Evolutionary conservation across 345 rosid genomes (phyloP).

Genomic region (Cochlearia excelsa): DNA sequence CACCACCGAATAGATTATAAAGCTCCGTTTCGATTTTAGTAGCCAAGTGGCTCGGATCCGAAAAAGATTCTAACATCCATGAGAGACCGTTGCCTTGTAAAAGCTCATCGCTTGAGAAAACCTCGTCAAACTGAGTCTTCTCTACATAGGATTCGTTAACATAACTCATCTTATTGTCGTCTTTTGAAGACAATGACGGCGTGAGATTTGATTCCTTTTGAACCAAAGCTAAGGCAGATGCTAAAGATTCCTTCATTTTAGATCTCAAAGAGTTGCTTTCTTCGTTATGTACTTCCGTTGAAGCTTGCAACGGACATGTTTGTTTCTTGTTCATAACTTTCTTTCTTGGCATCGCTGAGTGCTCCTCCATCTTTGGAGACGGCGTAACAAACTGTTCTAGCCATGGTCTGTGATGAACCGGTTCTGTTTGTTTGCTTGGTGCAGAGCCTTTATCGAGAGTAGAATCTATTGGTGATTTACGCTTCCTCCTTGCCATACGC

Average conservation of each 20-base stretch:
- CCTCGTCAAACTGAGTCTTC: slow-evolving; percentile 41
- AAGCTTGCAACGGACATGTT: slow-evolving; percentile 34
- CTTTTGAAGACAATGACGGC: slow-evolving; percentile 14
- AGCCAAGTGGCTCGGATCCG: slow-evolving; percentile 61
- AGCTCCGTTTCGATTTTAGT: slow-evolving; percentile 72
- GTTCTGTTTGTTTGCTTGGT: slow-evolving; percentile 53
- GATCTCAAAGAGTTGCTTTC: slow-evolving; percentile 66
- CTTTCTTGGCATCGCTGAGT: slow-evolving; percentile 39
- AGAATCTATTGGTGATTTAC: slow-evolving; percentile 53
- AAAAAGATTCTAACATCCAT: slow-evolving; percentile 70
- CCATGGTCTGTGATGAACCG: slow-evolving; percentile 84
- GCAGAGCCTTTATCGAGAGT: slow-evolving; percentile 30
- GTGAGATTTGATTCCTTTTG: slow-evolving; percentile 32
- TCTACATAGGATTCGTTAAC: slow-evolving; percentile 38
- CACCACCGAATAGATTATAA: slow-evolving; percentile 83
- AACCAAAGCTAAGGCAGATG: slow-evolving; percentile 78
- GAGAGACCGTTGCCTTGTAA: slow-evolving; percentile 92
- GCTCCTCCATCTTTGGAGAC: slow-evolving; percentile 43
- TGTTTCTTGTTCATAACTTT: slow-evolving; percentile 46
- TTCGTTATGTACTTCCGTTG: slow-evolving; percentile 44
- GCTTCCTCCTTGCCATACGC: slow-evolving; percentile 51
- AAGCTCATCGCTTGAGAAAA: slow-evolving; percentile 75
- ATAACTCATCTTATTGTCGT: slow-evolving; percentile 30
- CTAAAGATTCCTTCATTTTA: slow-evolving; percentile 87
- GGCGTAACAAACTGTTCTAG: slow-evolving; percentile 44